Base-by-base conservation (phyloP, 257 asterid species). In the Scutellaria minor region DNA sequence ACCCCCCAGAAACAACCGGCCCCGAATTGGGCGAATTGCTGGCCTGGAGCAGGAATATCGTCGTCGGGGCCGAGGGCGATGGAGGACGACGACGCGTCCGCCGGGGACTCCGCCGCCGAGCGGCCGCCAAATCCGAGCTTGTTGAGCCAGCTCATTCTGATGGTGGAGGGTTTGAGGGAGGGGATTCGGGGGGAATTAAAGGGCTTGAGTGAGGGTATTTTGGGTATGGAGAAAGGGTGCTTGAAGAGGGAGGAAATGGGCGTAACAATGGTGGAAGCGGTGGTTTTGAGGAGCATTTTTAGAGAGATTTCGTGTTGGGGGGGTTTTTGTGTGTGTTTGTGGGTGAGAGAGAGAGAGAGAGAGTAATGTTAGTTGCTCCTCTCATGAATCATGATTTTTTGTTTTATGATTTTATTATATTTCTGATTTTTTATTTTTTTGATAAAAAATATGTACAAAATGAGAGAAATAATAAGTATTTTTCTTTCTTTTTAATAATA, bases 1-100 rank as follows among this genome's bases (percentile, higher is more conserved):
- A 89, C 93, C 7, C 99, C 99, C 99, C 99, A 94, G 83, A 94
- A 94, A 27, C 99, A 94, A 8, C 99, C 97, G 12, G 93, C 90
- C 42, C 97, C 97, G 79, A 94, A 91, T 78, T 94, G 99, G 24
- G 93, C 95, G 71, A 94, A 84, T 69, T 81, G 79, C 70, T 87
- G 92, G 10, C 97, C 97, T 18, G 96, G 89, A 0, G 88, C 87
- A 0, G 97, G 96, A 10, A 65, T 54, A 35, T 94, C 97, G 47
- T 83, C 88, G 75, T 94, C 99, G 10, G 96, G 90, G 35, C 93
- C 90, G 76, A 85, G 93, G 4, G 95, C 81, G 52, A 89, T 81
- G 70, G 92, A 62, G n/a, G 96, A 51, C 35, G 93, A 69, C 52
- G 89, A 71, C 60, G 92, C 68, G 72, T 85, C 91, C 61, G 72